Evolutionary conservation across 768 basidiomycete genomes (phyloP).

Genomic region (Boletus rex-veris): DNA sequence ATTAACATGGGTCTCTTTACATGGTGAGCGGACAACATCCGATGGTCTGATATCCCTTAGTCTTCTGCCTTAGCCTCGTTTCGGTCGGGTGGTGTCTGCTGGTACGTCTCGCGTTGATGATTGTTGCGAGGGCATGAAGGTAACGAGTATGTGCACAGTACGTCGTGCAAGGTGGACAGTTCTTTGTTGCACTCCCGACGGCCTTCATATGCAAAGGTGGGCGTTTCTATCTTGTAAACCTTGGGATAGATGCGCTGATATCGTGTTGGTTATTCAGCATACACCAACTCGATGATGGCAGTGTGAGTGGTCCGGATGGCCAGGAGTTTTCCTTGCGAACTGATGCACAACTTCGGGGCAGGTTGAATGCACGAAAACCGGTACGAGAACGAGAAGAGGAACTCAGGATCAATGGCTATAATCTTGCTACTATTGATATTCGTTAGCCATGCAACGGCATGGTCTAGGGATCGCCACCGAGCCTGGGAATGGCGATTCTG

Average conservation of each 20-base stretch:
- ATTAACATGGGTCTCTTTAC: constrained; percentile 14
- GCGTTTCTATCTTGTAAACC: neutral
- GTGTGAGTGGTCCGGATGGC: neutral
- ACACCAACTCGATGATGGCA: constrained; percentile 15
- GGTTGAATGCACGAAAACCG: constrained; percentile 11
- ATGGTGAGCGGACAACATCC: constrained; percentile 1
- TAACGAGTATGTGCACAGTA: neutral
- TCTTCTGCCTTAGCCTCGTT: neutral
- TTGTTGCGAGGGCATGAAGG: no score
- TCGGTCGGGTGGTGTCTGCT: constrained; percentile 6
- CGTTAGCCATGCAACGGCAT: neutral
- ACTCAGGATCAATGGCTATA: neutral
- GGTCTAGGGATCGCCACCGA: no score
- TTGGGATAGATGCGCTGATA: neutral
- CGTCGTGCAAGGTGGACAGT: neutral
- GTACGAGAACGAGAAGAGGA: constrained; percentile 4
- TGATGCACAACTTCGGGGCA: neutral
- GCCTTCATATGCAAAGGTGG: constrained; percentile 5
- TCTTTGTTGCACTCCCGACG: constrained; percentile 1
- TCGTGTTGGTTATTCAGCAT: neutral
- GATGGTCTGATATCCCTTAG: no score
- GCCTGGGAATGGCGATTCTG: no score
- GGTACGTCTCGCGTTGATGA: neutral
- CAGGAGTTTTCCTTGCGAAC: no score
- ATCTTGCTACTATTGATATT: constrained; percentile 3